phyloP scores from a whole-genome alignment of 2,329 filamentous ascomycete species.

The Fusarium buharicum region DNA sequence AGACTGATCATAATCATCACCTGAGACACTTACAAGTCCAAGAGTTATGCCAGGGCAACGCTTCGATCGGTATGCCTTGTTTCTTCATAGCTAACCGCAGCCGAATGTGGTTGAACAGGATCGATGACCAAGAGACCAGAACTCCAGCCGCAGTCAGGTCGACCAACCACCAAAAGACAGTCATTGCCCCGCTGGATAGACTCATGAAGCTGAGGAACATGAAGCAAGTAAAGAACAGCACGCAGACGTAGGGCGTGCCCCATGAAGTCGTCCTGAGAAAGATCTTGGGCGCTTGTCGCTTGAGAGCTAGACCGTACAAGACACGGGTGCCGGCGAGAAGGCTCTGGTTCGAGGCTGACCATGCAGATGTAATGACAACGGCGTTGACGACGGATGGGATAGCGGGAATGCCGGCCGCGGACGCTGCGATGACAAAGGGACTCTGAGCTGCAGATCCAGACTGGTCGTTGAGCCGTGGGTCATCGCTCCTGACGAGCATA shows the following conservation, averaged over 20 bases:
- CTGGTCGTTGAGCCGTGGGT: conserved; percentile 62
- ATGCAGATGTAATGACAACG: conserved; percentile 77
- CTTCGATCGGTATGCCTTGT: conserved; percentile 61
- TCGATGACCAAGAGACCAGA: conserved; percentile 70
- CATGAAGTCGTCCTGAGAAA: conserved; percentile 69
- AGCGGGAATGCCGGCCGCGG: conserved; percentile 72
- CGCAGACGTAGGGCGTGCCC: conserved; percentile 70
- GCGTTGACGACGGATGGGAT: conserved; percentile 81
- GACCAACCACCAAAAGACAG: conserved; percentile 74
- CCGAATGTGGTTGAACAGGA: conserved; percentile 69
- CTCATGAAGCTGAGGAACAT: conserved; percentile 69
- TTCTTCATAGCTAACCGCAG: conserved; percentile 63
- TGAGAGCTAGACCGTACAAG: conserved; percentile 68
- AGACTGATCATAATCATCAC: fast-evolving
- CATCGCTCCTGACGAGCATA: conserved; percentile 69
- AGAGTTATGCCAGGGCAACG: conserved; percentile 70
- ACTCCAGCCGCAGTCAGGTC: conserved; percentile 70
- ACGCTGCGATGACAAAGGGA: conserved; percentile 78
- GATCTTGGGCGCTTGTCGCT: conserved; percentile 66
- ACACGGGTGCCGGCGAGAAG: conserved; percentile 69
- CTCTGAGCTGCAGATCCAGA: conserved; percentile 55
- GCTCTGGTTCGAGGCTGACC: conserved; percentile 75
- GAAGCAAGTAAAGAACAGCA: conserved; percentile 63
- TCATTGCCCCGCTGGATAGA: conserved; percentile 66
- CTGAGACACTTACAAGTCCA: conserved; percentile 64